Evolutionary conservation across 140 eudicot genomes (phyloP), one percentile per base, ranked within the genome.

Genomic region (Senecio squalidus): DNA sequence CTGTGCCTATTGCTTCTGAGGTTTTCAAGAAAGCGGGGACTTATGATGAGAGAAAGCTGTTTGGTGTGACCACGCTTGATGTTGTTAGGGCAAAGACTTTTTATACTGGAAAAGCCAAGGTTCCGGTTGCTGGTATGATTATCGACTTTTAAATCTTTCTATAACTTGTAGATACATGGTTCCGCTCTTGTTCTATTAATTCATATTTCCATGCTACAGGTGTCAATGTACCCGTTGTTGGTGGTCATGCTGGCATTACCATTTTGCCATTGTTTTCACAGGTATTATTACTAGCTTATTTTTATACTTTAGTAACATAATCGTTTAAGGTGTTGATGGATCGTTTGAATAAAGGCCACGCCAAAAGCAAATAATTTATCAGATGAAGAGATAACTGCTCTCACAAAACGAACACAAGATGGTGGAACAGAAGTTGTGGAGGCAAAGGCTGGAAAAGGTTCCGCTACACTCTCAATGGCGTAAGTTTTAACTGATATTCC

Each of bases 61-160:
- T 79, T 60, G 99, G 99, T 68, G 99, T 88, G 31, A 92, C 99
- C 66, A 92, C 95, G 7, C 88, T 92, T 65, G 99, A 92, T 78
- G 95, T 84, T 38, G 95, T 92, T 45, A 88, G 99, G 78, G 99
- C 99, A n/a, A 84, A 80, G 75, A 88, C 95, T 43, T 92, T 92
- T 76, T 92, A 88, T 45, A 95, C 99, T 68, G 96, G 87, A 70
- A 88, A 84, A 74, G 87, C 96, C 7, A 80, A 88, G 28, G 87
- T 71, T 27, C 78, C 83, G 14, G 89, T 84, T 45, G 86, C 95
- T 31, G 96, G 96, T 92, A 76, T 60, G 66, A 8, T 24, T 60
- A 3, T 5, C 3, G 1, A 18, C 31, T 45, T 64, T 31, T 23
- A 20, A 56, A 27, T 6, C n/a, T 0, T 44, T 30, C 40, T 43